Evolutionary conservation across 2,329 filamentous ascomycete genomes (phyloP), one percentile per base, ranked within the genome.

Genomic region (Phialocephala sp.): DNA sequence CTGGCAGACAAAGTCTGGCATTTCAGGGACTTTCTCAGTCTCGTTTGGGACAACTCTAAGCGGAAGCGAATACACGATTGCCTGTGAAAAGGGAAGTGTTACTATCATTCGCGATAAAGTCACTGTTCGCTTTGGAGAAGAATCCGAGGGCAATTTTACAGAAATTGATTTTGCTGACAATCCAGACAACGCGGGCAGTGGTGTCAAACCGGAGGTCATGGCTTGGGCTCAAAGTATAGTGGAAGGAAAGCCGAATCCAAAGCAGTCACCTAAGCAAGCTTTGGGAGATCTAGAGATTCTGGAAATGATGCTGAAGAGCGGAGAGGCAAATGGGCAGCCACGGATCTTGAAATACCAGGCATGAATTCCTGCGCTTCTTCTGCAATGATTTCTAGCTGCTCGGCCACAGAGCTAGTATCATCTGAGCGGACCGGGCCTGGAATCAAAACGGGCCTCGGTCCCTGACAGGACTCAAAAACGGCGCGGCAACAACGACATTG

Each of bases 11-110:
- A 61, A 67, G 27, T 72, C 72, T 24, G 75, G 75, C 12, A 64
- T 76, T 9, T 72, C 71, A 1, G 75, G 75, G 1, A 76, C 75
- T 1, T 76, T 76, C 24, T 68, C 68, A 0, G 67, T 72, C 5
- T 73, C 70, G 12, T 77, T 77, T 52, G 75, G 75, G 8, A 77
- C 73, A 0, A 73, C 71, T 2, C 66, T 76, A 8, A 70, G 68
- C 15, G 74, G 73, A 2, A 70, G 63, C n/a, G 74, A 73, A 56
- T 76, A 73, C 55, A 71, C 70, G 2, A 59, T 77, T 11, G 74
- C 74, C 57, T 76, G 75, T 52, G 74, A 76, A 62, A 69, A 75
- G n/a, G 75, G 75, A 2, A 75, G 70, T 43, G 73, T 76, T 15
- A 71, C 68, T 0, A 59, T 76, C 56, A 43, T 52, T 8, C 60